These are phyloP conservation scores for Linum tenue DNA, from an alignment of 345 rosid species.

Conservation along the genomic window DNA sequence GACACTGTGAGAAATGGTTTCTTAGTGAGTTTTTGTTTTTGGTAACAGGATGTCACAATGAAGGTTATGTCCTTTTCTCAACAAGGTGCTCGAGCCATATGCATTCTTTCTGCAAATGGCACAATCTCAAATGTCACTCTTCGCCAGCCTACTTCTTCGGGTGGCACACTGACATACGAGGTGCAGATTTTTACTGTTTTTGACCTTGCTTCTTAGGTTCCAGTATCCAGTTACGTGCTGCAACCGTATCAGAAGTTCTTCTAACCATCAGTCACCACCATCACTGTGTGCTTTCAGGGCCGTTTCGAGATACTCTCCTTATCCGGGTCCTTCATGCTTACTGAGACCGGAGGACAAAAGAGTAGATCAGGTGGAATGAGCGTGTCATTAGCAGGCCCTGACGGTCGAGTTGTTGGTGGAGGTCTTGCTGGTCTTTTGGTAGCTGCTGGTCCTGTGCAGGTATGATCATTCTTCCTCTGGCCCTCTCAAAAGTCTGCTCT, in stretches of 20 bases:
- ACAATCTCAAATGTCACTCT: conserved; percentile 80
- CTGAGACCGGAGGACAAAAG: conserved; percentile 57
- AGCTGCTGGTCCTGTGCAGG: conserved; percentile 97
- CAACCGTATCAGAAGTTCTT: background rate
- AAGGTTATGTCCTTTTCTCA: conserved; percentile 85
- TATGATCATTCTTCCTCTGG: conserved; percentile 10
- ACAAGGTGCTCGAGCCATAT: conserved; percentile 72
- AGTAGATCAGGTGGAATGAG: conserved; percentile 98
- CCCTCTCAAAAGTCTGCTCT: background rate
- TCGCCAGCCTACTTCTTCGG: conserved; percentile 70
- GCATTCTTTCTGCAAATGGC: conserved; percentile 82
- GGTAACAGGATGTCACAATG: conserved; percentile 76
- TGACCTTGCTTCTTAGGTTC: too few relatives aligned
- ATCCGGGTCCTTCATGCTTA: conserved; percentile 73
- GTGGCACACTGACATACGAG: conserved; percentile 94
- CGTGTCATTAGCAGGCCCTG: conserved; percentile 80
- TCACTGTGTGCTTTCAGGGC: conserved; percentile 36
- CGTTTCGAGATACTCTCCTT: conserved; percentile 94
- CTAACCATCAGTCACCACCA: background rate
- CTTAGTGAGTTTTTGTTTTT: background rate
- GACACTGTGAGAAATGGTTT: background rate
- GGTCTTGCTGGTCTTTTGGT: conserved; percentile 82
- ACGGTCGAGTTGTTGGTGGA: conserved; percentile 91
- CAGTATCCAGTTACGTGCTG: background rate
- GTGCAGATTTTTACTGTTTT: conserved; percentile 22